phyloP scores from a whole-genome alignment of 2,329 filamentous ascomycete genomes.

The Canariomyces notabilis region DNA sequence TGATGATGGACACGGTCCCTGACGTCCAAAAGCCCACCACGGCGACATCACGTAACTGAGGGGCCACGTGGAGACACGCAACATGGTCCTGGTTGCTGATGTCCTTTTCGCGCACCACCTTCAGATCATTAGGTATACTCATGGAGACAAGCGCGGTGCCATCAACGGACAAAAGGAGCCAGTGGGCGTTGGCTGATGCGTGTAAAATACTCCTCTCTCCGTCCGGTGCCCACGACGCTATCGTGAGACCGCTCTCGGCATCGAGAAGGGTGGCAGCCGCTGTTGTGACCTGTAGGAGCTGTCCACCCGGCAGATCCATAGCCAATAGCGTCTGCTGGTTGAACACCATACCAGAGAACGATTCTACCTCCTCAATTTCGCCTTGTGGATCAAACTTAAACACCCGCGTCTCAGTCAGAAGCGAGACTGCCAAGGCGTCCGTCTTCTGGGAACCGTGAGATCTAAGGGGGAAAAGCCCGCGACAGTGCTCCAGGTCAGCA shows the following conservation, averaged over 20 bases:
- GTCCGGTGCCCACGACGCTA: constrained; percentile 54
- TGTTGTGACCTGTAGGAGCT: constrained; percentile 72
- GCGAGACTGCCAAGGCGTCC: constrained; percentile 75
- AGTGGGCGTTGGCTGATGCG: constrained; percentile 67
- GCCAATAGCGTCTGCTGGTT: constrained; percentile 67
- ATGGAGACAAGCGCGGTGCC: constrained; percentile 70
- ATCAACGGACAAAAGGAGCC: constrained; percentile 68
- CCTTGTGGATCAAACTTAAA: constrained; percentile 72
- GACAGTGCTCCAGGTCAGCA: constrained; percentile 69
- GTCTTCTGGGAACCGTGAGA: constrained; percentile 43
- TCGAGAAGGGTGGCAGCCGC: constrained; percentile 59
- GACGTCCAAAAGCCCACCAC: constrained; percentile 85
- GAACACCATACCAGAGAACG: constrained; percentile 66
- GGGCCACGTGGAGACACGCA: constrained; percentile 74
- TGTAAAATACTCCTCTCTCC: constrained; percentile 62
- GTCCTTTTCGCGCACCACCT: constrained; percentile 53
- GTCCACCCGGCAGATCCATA: constrained; percentile 56
- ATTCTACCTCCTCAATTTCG: constrained; percentile 80
- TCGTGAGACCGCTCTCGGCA: constrained; percentile 47
- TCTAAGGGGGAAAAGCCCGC: constrained; percentile 65
- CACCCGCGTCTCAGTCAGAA: constrained; percentile 75
- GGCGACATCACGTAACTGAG: constrained; percentile 58
- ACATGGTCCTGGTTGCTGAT: constrained; percentile 69
- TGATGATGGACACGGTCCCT: constrained; percentile 71
- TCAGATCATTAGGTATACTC: constrained; percentile 54